phyloP scores from a whole-genome alignment of 441 rosid species.

The Populus trichocarpa region DNA sequence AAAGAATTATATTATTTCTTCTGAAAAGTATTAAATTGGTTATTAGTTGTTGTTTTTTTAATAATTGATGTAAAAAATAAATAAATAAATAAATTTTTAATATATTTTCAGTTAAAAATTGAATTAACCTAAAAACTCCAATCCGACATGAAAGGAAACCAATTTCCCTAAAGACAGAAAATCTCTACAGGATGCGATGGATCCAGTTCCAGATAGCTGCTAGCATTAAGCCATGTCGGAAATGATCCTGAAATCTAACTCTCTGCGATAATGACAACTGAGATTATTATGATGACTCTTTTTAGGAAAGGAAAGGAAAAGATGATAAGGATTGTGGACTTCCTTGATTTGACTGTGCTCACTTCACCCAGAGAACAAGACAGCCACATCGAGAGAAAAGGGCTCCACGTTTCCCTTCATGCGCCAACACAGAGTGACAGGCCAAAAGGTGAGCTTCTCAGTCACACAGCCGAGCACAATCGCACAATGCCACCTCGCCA shows the following conservation, averaged over 20 bases:
- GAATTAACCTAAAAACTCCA: no score
- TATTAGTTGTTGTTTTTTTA: no score
- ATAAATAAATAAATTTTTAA: no score
- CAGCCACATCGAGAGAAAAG: background rate
- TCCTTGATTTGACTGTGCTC: background rate
- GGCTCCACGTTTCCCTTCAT: conserved; percentile 31
- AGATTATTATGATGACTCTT: no score
- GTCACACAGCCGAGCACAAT: background rate
- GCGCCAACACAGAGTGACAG: conserved; percentile 12
- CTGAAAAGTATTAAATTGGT: no score
- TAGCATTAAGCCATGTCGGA: background rate
- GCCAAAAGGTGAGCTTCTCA: background rate
- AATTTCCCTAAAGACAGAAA: background rate
- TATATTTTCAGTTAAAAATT: no score
- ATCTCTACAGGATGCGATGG: background rate
- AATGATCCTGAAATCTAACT: background rate
- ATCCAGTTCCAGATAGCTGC: background rate
- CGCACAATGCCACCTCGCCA: background rate
- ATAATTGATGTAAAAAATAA: no score
- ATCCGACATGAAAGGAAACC: no score
- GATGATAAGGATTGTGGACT: background rate
- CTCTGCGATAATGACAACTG: background rate
- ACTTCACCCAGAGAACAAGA: background rate
- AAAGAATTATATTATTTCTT: no score
- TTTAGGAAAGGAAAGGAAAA: background rate